Evolutionary conservation across 257 asterid species (phyloP).

Genomic region (Rubia yunnanensis): DNA sequence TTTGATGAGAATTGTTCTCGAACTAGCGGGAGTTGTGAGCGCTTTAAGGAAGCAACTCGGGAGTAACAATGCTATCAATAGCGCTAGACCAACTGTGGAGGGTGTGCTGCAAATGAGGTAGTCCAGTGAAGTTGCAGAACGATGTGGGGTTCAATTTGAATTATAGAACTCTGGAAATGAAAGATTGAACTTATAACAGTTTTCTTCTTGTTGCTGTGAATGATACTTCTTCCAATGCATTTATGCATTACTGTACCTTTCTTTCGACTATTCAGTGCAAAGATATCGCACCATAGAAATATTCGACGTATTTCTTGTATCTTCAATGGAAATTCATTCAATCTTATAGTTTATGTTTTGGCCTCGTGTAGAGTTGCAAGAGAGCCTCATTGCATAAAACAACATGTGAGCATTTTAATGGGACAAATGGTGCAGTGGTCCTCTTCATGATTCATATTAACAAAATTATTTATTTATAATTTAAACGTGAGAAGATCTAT

Average conservation of each 20-base stretch:
- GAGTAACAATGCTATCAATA: constrained; percentile 88
- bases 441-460: no score
- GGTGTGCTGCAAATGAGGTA: constrained; percentile 84
- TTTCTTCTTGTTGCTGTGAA: not conserved
- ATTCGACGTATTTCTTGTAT: not conserved
- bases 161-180: constrained; percentile 93
- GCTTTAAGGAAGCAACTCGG: constrained; percentile 95
- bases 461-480: no score
- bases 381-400: no score
- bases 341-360: no score
- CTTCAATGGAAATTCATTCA: not conserved
- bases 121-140: constrained; percentile 73
- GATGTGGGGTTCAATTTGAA: constrained; percentile 97
- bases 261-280: not conserved
- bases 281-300: not conserved
- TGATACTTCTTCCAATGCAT: not conserved
- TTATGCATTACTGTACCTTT: not conserved
- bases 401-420: no score
- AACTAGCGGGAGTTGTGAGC: constrained; percentile 85
- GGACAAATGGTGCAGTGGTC: no score
- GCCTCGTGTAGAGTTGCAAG: no score
- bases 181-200: not conserved
- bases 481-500: no score
- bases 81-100: constrained; percentile 83
- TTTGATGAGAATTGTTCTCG: constrained; percentile 80